Base-by-base conservation (phyloP, 352 stramenopile species). In the Globisporangium megalacanthum region DNA sequence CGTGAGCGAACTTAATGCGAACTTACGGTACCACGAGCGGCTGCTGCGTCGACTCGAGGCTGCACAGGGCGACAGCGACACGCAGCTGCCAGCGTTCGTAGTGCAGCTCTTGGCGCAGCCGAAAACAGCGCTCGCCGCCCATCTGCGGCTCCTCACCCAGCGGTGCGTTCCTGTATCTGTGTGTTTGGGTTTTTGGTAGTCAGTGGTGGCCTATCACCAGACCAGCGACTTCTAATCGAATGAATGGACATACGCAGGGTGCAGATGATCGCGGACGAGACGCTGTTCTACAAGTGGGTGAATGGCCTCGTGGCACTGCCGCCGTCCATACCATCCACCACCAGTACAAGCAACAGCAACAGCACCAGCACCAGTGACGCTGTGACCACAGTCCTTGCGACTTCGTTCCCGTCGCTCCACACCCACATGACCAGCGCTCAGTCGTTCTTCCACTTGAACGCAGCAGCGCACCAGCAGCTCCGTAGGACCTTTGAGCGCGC, bases 251-350 rank as follows among this genome's bases (percentile, higher is more conserved):
- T 7, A 8, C 39, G n/a, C 47, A 83, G 71, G 33, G 39, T 89
- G 7, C 65, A 86, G 55, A 78, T 87, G 67, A 50, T 79, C 15
- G 68, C 83, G 41, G 67, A 89, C 33, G 75, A 89, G 60, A 68
- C 71, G 39, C 52, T 80, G 9, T 86, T 88, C 15, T 87, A 86
- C 70, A 87, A 89, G 62, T 87, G 76, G 79, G 69, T 86, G 52
- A 87, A 89, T 47, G 61, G 76, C 13, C 51, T 89, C 17, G 61
- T 87, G 7, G 52, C 69, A 3, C 15, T 49, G 29, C 56, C n/a
- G 17, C 17, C 19, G n/a, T 17, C 19, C n/a, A 17, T 13, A 11
- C 19, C 25, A 9, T 6, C 14, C 20, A 11, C 19, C 25, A 9
- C 9, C 17, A 37, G 9, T 36, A 50, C 11, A 39, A 39, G 1